Evolutionary conservation across 306 rosid species (phyloP).

Genomic region (Medicago arabica): DNA sequence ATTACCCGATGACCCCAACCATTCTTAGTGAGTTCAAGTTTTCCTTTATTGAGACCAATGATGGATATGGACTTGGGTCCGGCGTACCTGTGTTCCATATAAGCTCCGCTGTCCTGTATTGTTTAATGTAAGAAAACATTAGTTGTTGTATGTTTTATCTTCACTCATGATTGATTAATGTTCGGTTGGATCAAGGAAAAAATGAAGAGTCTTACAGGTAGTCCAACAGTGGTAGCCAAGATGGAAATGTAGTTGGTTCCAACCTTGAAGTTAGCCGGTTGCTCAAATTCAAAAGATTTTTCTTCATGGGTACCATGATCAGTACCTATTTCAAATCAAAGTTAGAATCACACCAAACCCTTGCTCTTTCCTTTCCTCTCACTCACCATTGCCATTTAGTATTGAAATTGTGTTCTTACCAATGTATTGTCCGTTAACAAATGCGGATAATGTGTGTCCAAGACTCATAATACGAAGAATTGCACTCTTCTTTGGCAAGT

Average conservation of each 20-base stretch:
- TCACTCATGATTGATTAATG: neutral
- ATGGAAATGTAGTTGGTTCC: constrained; percentile 65
- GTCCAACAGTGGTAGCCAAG: constrained; percentile 67
- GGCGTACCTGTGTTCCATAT: constrained; percentile 90
- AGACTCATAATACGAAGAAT: constrained; percentile 64
- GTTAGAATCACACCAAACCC: neutral
- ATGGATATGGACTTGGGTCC: constrained; percentile 64
- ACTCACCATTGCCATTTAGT: neutral
- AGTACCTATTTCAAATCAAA: constrained; percentile 5
- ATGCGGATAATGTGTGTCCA: constrained; percentile 76
- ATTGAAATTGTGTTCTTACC: constrained; percentile 52
- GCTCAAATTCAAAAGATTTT: constrained; percentile 56
- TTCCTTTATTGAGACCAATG: constrained; percentile 68
- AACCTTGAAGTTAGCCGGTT: constrained; percentile 42
- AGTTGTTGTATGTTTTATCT: neutral
- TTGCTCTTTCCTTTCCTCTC: neutral
- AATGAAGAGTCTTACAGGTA: constrained; percentile 63
- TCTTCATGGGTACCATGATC: constrained; percentile 71
- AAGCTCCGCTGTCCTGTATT: constrained; percentile 88
- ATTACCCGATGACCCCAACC: constrained; percentile 79
- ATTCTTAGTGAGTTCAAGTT: constrained; percentile 54
- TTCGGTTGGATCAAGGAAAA: neutral
- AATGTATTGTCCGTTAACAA: constrained; percentile 62
- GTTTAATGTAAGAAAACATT: neutral
- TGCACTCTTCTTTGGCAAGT: constrained; percentile 59